These are phyloP conservation scores for Bocquillonia castaneifolia DNA, from an alignment of 441 rosid genomes.

Conservation along the genomic window DNA sequence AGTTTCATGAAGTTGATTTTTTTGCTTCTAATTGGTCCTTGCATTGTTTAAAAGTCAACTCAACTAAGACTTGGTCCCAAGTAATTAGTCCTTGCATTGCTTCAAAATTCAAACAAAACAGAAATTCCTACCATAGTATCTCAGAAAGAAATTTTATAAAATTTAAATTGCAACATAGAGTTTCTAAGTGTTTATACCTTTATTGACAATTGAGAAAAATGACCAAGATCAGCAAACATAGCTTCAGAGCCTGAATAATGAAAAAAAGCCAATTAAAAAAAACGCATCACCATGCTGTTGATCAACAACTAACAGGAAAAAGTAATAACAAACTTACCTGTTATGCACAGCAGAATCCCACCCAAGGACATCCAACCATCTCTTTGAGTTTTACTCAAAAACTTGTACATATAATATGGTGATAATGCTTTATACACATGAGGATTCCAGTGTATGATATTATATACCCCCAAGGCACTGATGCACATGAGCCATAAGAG, in stretches of 20 bases:
- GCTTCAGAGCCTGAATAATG: constrained; percentile 73
- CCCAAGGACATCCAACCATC: constrained; percentile 97
- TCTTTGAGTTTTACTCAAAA: constrained; percentile 74
- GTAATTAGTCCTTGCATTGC: too few species aligned
- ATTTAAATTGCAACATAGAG: neutral
- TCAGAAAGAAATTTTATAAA: neutral
- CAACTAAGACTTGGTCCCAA: too few species aligned
- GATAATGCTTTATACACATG: constrained; percentile 84
- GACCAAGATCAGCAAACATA: constrained; percentile 98
- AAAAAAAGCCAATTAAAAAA: neutral
- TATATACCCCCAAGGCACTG: constrained; percentile 73
- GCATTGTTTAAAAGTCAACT: too few species aligned
- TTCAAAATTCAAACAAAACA: too few species aligned
- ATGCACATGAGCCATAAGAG: constrained; percentile 79
- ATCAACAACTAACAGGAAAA: neutral
- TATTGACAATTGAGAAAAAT: constrained; percentile 87
- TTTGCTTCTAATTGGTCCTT: neutral
- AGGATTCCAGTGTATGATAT: constrained; percentile 84
- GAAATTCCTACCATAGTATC: neutral
- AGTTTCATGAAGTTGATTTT: neutral
- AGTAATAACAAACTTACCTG: constrained; percentile 39
- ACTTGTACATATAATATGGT: constrained; percentile 83
- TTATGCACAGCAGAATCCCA: constrained; percentile 84
- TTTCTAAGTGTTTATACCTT: constrained; percentile 39
- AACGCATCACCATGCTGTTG: neutral